These are phyloP conservation scores for Fusarium redolens DNA, from an alignment of 2,329 filamentous ascomycete species.

Conservation along the genomic window DNA sequence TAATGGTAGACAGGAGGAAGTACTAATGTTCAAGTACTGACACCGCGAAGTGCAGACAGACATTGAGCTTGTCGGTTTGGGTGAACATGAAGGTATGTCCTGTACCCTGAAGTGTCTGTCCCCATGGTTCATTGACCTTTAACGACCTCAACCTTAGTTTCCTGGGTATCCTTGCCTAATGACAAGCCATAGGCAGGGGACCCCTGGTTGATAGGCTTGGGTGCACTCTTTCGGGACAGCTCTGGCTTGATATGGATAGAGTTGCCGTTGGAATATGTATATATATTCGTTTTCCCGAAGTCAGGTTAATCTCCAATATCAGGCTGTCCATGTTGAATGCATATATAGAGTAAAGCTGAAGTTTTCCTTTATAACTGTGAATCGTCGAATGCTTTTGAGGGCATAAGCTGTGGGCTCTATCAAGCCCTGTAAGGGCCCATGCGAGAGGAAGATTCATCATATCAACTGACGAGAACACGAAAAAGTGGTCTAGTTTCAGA, in stretches of 20 bases:
- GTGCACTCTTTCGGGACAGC: neutral
- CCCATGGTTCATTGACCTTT: neutral
- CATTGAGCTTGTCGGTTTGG: too few relatives aligned
- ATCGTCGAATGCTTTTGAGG: neutral
- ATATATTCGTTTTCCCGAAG: too few relatives aligned
- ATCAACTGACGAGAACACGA: too few relatives aligned
- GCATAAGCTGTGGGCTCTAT: neutral
- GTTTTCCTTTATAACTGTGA: neutral
- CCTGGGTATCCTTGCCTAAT: neutral
- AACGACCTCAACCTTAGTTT: too few relatives aligned
- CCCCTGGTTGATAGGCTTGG: neutral
- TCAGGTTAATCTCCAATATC: neutral
- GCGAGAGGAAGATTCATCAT: neutral
- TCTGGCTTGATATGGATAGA: neutral
- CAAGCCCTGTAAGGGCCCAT: neutral
- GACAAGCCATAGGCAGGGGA: neutral
- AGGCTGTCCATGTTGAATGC: neutral
- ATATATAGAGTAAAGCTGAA: neutral
- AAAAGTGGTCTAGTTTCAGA: accelerated
- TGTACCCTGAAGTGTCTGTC: neutral
- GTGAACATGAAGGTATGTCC: neutral
- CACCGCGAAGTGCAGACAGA: neutral
- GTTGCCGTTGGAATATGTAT: neutral
- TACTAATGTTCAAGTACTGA: neutral
- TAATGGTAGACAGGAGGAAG: too few relatives aligned